Percentiles rank a stretch among this genome's conserved stretches.
Conservation (phyloP, 2,329 filamentous ascomycete species). For the Huntiella omanensis region DNA sequence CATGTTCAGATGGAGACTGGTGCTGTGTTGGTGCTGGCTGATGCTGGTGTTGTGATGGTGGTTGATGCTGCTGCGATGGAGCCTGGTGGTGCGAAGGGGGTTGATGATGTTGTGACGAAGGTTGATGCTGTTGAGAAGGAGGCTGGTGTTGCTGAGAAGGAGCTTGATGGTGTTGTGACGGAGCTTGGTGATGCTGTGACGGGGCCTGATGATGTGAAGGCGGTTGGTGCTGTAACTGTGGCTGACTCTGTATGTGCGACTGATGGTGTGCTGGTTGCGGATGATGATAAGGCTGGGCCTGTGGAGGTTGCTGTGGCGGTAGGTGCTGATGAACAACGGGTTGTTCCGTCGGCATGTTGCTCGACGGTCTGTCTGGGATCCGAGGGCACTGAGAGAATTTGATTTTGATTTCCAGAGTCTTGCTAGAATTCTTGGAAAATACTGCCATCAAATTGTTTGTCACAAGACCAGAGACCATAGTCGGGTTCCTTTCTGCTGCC, state of each 20-base stretch:
- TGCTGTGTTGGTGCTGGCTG: too few species aligned
- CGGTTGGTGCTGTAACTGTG: slow-evolving; percentile 24
- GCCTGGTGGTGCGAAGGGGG: slow-evolving; percentile 20
- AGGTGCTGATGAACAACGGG: too few species aligned
- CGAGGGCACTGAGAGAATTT: slow-evolving; percentile 47
- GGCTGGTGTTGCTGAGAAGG: too few species aligned
- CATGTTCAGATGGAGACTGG: slow-evolving; percentile 19
- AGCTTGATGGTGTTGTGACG: neutral
- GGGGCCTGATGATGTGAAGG: slow-evolving; percentile 12
- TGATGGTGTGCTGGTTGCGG: too few species aligned
- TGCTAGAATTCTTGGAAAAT: slow-evolving; percentile 64
- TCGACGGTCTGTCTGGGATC: too few species aligned
- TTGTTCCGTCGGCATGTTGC: too few species aligned
- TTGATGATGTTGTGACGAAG: slow-evolving; percentile 17
- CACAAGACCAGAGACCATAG: slow-evolving; percentile 75
- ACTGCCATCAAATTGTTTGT: slow-evolving; percentile 70
- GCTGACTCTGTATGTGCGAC: too few species aligned
- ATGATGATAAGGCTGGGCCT: too few species aligned
- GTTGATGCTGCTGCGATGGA: too few species aligned
- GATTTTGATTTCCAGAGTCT: slow-evolving; percentile 85
- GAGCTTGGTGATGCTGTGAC: neutral
- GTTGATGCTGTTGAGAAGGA: neutral
- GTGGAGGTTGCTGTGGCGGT: too few species aligned
- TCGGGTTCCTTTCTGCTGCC: slow-evolving; percentile 17
- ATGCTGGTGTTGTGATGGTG: too few species aligned